Conservation (phyloP, 2,329 filamentous ascomycete species). For the Cadophora malorum region DNA sequence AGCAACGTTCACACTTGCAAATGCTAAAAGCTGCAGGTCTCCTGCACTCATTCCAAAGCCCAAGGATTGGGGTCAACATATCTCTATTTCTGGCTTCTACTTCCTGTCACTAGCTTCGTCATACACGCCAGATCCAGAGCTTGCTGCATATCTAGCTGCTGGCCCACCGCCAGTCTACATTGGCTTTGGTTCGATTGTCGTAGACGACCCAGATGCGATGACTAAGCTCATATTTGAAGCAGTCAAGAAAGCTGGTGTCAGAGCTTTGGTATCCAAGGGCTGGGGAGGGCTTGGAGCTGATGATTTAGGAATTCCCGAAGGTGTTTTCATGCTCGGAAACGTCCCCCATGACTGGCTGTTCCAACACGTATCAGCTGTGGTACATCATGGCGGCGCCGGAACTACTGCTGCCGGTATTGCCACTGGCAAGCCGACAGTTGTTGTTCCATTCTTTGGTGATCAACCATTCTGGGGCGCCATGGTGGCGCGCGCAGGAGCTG, state of each 20-base stretch:
- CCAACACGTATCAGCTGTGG: slow-evolving; percentile 78
- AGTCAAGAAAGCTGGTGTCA: slow-evolving; percentile 68
- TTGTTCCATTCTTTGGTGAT: slow-evolving; percentile 88
- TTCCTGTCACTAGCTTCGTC: slow-evolving; percentile 72
- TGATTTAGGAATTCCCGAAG: slow-evolving; percentile 71
- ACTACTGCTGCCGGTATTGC: slow-evolving; percentile 88
- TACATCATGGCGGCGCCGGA: slow-evolving; percentile 87
- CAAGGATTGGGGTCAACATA: slow-evolving; percentile 74
- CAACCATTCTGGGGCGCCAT: slow-evolving; percentile 86
- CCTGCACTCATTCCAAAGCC: slow-evolving; percentile 81
- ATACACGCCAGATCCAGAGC: slow-evolving; percentile 69
- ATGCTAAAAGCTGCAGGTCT: slow-evolving; percentile 53
- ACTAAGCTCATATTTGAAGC: slow-evolving; percentile 77
- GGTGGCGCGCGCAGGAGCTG: slow-evolving; percentile 74
- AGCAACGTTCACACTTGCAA: background rate
- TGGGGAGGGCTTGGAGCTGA: slow-evolving; percentile 86
- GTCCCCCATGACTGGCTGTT: slow-evolving; percentile 92
- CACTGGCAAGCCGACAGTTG: slow-evolving; percentile 78
- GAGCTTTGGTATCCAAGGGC: slow-evolving; percentile 84
- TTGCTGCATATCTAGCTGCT: slow-evolving; percentile 69
- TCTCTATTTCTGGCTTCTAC: slow-evolving; percentile 78
- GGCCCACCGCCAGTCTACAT: slow-evolving; percentile 81
- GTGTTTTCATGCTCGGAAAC: slow-evolving; percentile 84
- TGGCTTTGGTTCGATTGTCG: slow-evolving; percentile 83
- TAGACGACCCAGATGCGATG: slow-evolving; percentile 75